Conservation (phyloP, 805 yeast species). For the Limtongia smithiae region DNA sequence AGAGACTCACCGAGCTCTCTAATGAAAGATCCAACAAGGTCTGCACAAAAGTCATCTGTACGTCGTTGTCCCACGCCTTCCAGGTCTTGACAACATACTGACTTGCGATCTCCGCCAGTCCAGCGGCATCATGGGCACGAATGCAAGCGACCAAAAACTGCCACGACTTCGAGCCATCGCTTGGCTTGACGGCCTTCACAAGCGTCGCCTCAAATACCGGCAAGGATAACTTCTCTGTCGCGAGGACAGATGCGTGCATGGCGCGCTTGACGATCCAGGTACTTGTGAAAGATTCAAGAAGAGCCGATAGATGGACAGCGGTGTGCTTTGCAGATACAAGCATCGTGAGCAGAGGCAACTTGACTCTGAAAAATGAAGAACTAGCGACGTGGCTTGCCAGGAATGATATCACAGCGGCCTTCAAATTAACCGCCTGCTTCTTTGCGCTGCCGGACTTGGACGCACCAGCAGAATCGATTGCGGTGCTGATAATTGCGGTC, state of each 20-base stretch:
- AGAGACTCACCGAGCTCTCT: slow-evolving; percentile 33
- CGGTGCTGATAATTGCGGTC: slow-evolving; percentile 6
- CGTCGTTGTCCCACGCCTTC: slow-evolving; percentile 52
- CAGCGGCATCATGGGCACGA: slow-evolving; percentile 18
- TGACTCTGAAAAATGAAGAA: slow-evolving; percentile 53
- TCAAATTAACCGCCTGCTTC: slow-evolving; percentile 18
- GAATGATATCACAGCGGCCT: slow-evolving; percentile 55
- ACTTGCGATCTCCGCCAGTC: slow-evolving; percentile 46
- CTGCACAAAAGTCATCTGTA: slow-evolving; percentile 55
- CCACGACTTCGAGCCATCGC: slow-evolving; percentile 58
- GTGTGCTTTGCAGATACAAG: slow-evolving; percentile 43
- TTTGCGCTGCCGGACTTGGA: slow-evolving; percentile 30
- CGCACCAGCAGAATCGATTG: slow-evolving; percentile 33
- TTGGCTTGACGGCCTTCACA: slow-evolving; percentile 56
- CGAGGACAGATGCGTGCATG: slow-evolving; percentile 45
- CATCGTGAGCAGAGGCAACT: slow-evolving; percentile 48
- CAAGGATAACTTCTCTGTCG: slow-evolving; percentile 49
- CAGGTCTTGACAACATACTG: slow-evolving; percentile 55
- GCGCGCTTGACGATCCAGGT: slow-evolving; percentile 49
- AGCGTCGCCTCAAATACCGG: slow-evolving; percentile 54
- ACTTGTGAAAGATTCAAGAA: slow-evolving; percentile 44
- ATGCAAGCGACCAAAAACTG: slow-evolving; percentile 58
- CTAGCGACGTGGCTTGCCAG: slow-evolving; percentile 64
- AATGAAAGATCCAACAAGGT: slow-evolving; percentile 56
- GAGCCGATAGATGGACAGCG: slow-evolving; percentile 38